Base-by-base conservation (phyloP, 108 stramenopile genomes). In the Chaetoceros tenuissimus region DNA sequence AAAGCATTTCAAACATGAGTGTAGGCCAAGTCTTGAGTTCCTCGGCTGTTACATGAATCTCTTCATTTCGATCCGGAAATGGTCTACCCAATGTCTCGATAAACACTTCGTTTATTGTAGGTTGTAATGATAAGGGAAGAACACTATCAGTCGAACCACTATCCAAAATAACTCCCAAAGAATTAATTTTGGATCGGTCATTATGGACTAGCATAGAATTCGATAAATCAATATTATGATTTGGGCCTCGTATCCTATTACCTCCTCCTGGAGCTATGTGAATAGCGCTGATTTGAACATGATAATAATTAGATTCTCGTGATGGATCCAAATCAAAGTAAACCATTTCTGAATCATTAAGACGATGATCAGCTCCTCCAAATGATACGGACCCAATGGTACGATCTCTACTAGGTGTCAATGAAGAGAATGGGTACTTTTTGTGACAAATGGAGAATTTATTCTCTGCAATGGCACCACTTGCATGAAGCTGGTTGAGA, bases 101-200 rank as follows among this genome's bases (percentile, higher is more conserved):
- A 23, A 53, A 79, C 16, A 46, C 63, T 5, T 25, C 22, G 10
- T 56, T 47, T 44, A 81, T 74, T 16, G 22, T 50, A 1, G 10
- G 13, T 18, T 48, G 30, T 19, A 81, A 53, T 16, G 28, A 44
- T 31, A 20, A 28, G 24, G 68, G 72, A 27, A 86, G 71, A 55
- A 92, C 90, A 10, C 90, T 87, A 63, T 89, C 89, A 21, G 94
- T 95, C 1, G 94, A 90, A 24, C 94, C 94, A 51, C 59, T 63
- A 68, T 95, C 94, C 18, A 95, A 84, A 63, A 95, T 90, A 52
- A 80, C 77, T 21, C 72, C 78, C 19, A 59, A 54, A 8, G 31
- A 29, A 46, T 69, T 73, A 26, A 77, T 24, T 31, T n/a, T 19
- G 2, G 28, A 20, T 53, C 56, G 48, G 19, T 45, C 28, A 8